phyloP scores from a whole-genome alignment of 306 rosid genomes.

The Lathyrus tuberosus region DNA sequence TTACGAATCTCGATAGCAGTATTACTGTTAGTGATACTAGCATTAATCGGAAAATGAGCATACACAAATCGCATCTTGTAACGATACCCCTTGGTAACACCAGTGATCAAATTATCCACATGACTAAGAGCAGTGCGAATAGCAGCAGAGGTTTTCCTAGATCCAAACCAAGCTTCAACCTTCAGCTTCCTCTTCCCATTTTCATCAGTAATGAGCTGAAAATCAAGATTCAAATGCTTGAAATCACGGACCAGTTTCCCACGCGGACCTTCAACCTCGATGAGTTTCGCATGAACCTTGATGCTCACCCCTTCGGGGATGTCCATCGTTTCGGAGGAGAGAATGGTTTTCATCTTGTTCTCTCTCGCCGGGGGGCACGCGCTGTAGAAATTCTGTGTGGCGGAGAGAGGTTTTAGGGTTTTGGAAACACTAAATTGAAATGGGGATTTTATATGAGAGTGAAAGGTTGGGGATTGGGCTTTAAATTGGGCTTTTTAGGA shows the following conservation, averaged over 20 bases:
- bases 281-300: constrained; percentile 73
- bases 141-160: constrained; percentile 81
- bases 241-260: constrained; percentile 77
- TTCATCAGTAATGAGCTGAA: constrained; percentile 64
- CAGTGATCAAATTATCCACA: constrained; percentile 72
- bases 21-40: constrained; percentile 54
- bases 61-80: constrained; percentile 90
- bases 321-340: constrained; percentile 70
- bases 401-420: constrained; percentile 9
- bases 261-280: constrained; percentile 82
- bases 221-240: constrained; percentile 78
- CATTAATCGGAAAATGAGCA: constrained; percentile 86
- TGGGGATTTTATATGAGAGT: background rate
- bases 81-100: constrained; percentile 83
- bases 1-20: constrained; percentile 71
- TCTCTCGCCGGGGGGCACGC: background rate
- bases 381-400: background rate
- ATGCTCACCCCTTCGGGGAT: constrained; percentile 76
- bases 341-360: constrained; percentile 66
- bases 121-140: constrained; percentile 82
- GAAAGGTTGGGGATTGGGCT: no score
- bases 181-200: constrained; percentile 56
- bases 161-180: constrained; percentile 73
- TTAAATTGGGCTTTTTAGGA: no score
- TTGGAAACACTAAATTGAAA: background rate